Base-by-base conservation (phyloP, 2,329 filamentous ascomycete species). In the Phyllosticta ampelicida region DNA sequence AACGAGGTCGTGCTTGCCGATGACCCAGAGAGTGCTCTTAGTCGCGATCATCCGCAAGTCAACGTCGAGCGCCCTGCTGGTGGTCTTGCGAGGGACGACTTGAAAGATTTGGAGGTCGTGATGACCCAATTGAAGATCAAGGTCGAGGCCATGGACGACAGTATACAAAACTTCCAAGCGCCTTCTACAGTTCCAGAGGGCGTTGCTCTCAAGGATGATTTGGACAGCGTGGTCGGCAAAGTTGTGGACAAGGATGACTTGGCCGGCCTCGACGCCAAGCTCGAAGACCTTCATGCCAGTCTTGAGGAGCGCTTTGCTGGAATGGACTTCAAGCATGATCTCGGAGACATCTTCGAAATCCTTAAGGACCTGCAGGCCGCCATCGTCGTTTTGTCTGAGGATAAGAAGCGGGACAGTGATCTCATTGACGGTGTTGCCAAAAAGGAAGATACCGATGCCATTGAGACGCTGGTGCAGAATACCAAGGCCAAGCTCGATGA, bases 401-500 rank as follows among this genome's bases (percentile, higher is more conserved):
- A 63, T 10, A 68, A 56, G 50, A 23, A 44, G n/a, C 56, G 51
- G n/a, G 60, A 61, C 11, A 51, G 62, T 11, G 30, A 65, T 5
- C 62, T 65, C 9, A 54, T 74, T 13, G 77, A 80, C 53, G 83
- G 84, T 44, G 70, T 78, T 2, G 85, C 86, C 5, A 84, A 79
- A 29, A 89, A 89, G 68, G 90, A 96, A 63, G 91, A 97, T 65
- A 89, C 91, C 0, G 84, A 92, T 61, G 90, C 90, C 10, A 91
- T 97, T 60, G 92, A 96, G 71, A 95, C 87, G 0, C 84, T 97
- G 53, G 79, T 97, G 11, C 84, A 87, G 49, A 96, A 95, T 69
- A 91, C 90, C 29, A 96, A 96, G 70, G 84, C 86, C 5, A 88
- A 88, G 52, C 77, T 97, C 9, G 92, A 96, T 60, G 90, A 95